Base-by-base conservation (phyloP, 2,329 filamentous ascomycete species). In the Tricladium varicosporioides region DNA sequence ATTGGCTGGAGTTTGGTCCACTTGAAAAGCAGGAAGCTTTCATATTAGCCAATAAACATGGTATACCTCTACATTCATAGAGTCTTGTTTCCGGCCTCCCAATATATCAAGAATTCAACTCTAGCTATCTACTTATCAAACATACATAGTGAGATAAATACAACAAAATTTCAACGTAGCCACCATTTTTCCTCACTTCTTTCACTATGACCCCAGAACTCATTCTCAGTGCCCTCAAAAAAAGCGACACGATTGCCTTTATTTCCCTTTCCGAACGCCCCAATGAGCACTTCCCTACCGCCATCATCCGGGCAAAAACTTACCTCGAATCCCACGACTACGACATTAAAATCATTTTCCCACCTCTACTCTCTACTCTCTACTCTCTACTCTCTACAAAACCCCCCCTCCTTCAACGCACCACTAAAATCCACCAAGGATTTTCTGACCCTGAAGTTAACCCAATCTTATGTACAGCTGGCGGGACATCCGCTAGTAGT, bases 171-270 rank as follows among this genome's bases (percentile, higher is more conserved):
- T 7, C 22, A 27, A 27, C 22, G 22, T 27, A 27, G 7, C 22
- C 22, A 4, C 22, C 22, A 27, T 27, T 27, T 3, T 27, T 7
- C 22, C 22, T 27, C 22, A 27, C 22, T 27, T 7, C 3, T 7
- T 7, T 27, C 22, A 51, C 43, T n/a, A 53, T 53, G 42, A 1
- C 51, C 11, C 32, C 19, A 11, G 19, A 32, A 40, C 11, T 47
- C 5, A 48, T 65, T 31, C 67, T 66, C 9, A 49, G 52, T 43
- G 58, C 61, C 13, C 51, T 69, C 11, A 54, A 60, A 22, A 51
- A 33, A 32, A 65, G 69, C 40, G 69, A 69, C 44, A 66, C 61
- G 11, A 70, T 71, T 31, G 69, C 70, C 2, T 67, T 70, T 44
- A 43, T 71, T 16, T 69, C 70, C 1, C 68, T 68, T 5, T 71